Base-by-base conservation (phyloP, 2,329 filamentous ascomycete genomes). In the Paraphaeosphaeria minitans region DNA sequence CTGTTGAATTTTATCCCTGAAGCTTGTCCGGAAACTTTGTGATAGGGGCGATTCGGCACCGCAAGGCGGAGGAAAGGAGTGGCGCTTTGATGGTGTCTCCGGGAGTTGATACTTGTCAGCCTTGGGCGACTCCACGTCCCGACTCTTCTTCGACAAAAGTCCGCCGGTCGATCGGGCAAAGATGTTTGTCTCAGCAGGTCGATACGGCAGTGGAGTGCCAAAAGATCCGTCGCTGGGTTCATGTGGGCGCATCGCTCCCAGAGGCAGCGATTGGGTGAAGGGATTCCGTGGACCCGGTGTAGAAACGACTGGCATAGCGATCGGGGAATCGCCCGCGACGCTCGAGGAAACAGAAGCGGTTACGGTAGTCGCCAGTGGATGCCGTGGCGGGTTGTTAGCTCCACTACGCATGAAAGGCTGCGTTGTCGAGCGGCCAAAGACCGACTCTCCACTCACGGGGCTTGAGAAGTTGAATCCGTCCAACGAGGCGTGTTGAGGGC, bases 31-130 rank as follows among this genome's bases (percentile, higher is more conserved):
- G 29, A 55, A 49, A 14, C 53, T 55, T 16, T 41, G 37, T 21
- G 31, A 37, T 3, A 48, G 43, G 3, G 53, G 53, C 3, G 42
- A 55, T 43, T 55, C 53, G 87, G 85, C 57, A 87, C 85, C 63
- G 87, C 85, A 43, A 76, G 86, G 24, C 85, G 53, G 90, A 86
- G 67, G 90, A 83, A 78, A 93, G 86, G 57, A 89, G 80, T 90
- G 88, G 73, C 95, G 93, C 81, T 98, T 99, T 78, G 95, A 98
- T 1, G 95, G 95, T 1, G 95, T 99, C 73, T 98, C 95, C 0
- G 95, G 94, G 83, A 96, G 93, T 31, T 86, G 80, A 72, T 89
- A 87, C 76, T 83, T 84, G 29, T 54, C 75, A 77, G 65, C 80
- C 78, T 64, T 61, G 43, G 75, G 85, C 53, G 92, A 85, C 66